Evolutionary conservation across 306 rosid species (phyloP).

Genomic region (Rubus idaeus): DNA sequence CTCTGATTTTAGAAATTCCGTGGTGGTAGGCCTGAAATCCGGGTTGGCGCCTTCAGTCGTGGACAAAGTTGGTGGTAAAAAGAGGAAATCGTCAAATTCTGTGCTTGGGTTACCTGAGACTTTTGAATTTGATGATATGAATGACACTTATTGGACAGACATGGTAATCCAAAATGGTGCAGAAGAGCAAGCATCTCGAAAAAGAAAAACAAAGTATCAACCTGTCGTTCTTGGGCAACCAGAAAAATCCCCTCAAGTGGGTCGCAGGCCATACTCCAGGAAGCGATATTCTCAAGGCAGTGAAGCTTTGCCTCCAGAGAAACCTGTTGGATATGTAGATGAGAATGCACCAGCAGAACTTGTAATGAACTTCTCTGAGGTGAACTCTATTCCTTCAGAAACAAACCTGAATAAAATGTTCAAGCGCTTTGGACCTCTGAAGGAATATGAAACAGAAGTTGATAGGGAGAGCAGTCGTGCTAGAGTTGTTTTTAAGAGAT

Average conservation of each 20-base stretch:
- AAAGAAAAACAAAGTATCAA: slow-evolving; percentile 55
- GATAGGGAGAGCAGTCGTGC: slow-evolving; percentile 87
- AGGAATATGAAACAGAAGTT: slow-evolving; percentile 89
- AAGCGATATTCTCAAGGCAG: slow-evolving; percentile 51
- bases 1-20: slow-evolving; percentile 78
- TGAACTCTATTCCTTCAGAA: slow-evolving; percentile 78
- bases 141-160: slow-evolving; percentile 93
- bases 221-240: slow-evolving; percentile 39
- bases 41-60: slow-evolving; percentile 35
- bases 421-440: slow-evolving; percentile 88
- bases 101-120: slow-evolving; percentile 53
- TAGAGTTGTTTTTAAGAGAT: slow-evolving; percentile 80
- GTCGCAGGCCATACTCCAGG: slow-evolving; percentile 70
- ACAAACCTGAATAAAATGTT: slow-evolving; percentile 75
- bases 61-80: slow-evolving; percentile 54
- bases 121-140: slow-evolving; percentile 96
- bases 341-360: slow-evolving; percentile 86
- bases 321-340: slow-evolving; percentile 63
- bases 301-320: slow-evolving; percentile 44
- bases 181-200: slow-evolving; percentile 66
- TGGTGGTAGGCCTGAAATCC: slow-evolving; percentile 39
- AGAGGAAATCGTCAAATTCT: slow-evolving; percentile 45
- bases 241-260: slow-evolving; percentile 56
- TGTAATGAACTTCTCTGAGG: slow-evolving; percentile 85
- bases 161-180: slow-evolving; percentile 82